These are phyloP conservation scores for Hydnomerulius pinastri DNA, from an alignment of 768 basidiomycete species.

Conservation along the genomic window DNA sequence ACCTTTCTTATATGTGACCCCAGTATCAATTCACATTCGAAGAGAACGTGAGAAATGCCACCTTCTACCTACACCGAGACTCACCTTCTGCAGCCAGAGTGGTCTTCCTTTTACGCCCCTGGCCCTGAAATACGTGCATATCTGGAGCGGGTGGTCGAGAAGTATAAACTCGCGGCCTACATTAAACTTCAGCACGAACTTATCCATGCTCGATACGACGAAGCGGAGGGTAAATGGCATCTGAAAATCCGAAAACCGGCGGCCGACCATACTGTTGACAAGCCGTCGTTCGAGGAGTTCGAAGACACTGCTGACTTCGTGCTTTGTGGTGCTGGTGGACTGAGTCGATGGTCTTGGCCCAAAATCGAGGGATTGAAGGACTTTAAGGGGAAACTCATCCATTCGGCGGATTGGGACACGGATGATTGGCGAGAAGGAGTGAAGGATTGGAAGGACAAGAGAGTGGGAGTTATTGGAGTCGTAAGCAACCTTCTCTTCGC, in stretches of 20 bases:
- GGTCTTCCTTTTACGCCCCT: slow-evolving; percentile 62
- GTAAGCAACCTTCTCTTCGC: slow-evolving; percentile 39
- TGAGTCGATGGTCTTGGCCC: slow-evolving; percentile 69
- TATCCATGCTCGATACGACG: slow-evolving; percentile 50
- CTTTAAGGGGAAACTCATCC: slow-evolving; percentile 59
- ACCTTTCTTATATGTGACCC: neutral
- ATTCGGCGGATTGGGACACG: slow-evolving; percentile 64
- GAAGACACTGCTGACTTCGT: slow-evolving; percentile 59
- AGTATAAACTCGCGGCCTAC: slow-evolving; percentile 53
- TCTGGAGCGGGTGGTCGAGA: slow-evolving; percentile 53
- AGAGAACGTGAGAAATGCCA: slow-evolving; percentile 39
- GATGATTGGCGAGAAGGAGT: slow-evolving; percentile 48
- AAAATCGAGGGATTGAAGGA: slow-evolving; percentile 56
- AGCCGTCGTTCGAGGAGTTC: slow-evolving; percentile 41
- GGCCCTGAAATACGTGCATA: slow-evolving; percentile 61
- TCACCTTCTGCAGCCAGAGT: slow-evolving; percentile 44
- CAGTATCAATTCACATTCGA: slow-evolving; percentile 65
- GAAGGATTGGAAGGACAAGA: slow-evolving; percentile 52
- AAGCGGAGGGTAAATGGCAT: slow-evolving; percentile 55
- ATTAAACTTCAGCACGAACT: slow-evolving; percentile 60
- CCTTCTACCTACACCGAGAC: neutral
- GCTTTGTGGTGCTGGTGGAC: slow-evolving; percentile 51
- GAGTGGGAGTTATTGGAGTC: slow-evolving; percentile 61
- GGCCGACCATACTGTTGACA: slow-evolving; percentile 10
- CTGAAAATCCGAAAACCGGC: slow-evolving; percentile 45